Evolutionary conservation across 169 alveolate species (phyloP).

Genomic region (Plasmodium chabaudi): DNA sequence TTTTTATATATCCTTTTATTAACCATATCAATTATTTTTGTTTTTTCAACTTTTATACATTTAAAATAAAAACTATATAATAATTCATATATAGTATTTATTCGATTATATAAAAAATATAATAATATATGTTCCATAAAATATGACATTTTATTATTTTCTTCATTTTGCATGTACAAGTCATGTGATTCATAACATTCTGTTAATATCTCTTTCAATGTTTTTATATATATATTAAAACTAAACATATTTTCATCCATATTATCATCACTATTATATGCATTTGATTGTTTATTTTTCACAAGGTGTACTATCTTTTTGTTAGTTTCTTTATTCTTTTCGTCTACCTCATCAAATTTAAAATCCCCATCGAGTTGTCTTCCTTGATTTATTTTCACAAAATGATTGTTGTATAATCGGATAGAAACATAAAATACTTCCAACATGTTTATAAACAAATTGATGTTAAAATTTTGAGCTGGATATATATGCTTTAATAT

Average conservation of each 20-base stretch:
- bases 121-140: conserved; percentile 32
- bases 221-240: conserved; percentile 19
- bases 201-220: conserved; percentile 35
- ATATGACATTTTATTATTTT: conserved; percentile 10
- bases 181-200: conserved; percentile 56
- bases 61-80: conserved; percentile 33
- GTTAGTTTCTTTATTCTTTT: neutral
- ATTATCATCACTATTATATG: too few relatives aligned
- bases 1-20: conserved; percentile 28
- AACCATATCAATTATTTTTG: conserved; percentile 16
- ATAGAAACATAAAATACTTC: conserved; percentile 46
- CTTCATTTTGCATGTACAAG: conserved; percentile 37
- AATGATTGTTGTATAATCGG: conserved; percentile 46
- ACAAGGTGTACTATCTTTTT: neutral
- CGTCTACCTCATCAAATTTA: neutral
- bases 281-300: neutral
- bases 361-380: neutral
- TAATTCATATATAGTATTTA: conserved; percentile 59
- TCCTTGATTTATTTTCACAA: conserved; percentile 1
- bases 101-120: conserved; percentile 54
- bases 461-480: conserved; percentile 34
- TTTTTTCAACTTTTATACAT: conserved; percentile 7
- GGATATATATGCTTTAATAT: conserved; percentile 22
- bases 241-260: neutral
- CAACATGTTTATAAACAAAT: conserved; percentile 26